A percentile compares a stretch with the other conserved stretches of the same genome.
Conservation (phyloP, 768 basidiomycete species). For the Podaxis sp. region DNA sequence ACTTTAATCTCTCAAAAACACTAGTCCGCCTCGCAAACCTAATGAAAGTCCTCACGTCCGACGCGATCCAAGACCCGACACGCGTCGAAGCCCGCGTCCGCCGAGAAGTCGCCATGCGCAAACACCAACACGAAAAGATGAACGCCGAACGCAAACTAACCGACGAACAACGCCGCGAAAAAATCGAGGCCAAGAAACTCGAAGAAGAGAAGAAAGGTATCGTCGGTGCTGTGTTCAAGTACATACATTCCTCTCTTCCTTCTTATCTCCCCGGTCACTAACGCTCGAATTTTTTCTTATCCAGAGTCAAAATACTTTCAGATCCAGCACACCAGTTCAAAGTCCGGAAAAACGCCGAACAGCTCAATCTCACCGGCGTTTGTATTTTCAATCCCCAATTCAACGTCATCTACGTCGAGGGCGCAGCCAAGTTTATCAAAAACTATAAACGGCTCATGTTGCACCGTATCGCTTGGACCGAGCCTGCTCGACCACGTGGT, state of each 20-base stretch:
- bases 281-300: slow-evolving; percentile 5
- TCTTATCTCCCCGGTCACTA: background rate
- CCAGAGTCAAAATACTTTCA: slow-evolving; percentile 81
- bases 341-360: slow-evolving; percentile 94
- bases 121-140: slow-evolving; percentile 89
- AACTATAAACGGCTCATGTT: slow-evolving; percentile 88
- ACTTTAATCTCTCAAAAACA: background rate
- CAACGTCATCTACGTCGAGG: slow-evolving; percentile 92
- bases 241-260: slow-evolving; percentile 30
- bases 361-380: slow-evolving; percentile 82
- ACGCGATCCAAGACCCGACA: slow-evolving; percentile 97
- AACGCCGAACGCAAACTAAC: slow-evolving; percentile 91
- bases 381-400: slow-evolving; percentile 91
- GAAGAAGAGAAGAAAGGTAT: slow-evolving; percentile 88
- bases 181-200: slow-evolving; percentile 79
- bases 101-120: slow-evolving; percentile 88
- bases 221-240: slow-evolving; percentile 90
- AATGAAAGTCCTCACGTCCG: slow-evolving; percentile 96
- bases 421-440: slow-evolving; percentile 80
- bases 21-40: slow-evolving; percentile 90
- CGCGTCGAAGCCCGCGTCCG: slow-evolving; percentile 95
- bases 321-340: slow-evolving; percentile 96
- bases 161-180: slow-evolving; percentile 86
- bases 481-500: slow-evolving; percentile 78
- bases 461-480: slow-evolving; percentile 91